Evolutionary conservation across 2,329 filamentous ascomycete species (phyloP).

Genomic region (Fusarium tupiense): DNA sequence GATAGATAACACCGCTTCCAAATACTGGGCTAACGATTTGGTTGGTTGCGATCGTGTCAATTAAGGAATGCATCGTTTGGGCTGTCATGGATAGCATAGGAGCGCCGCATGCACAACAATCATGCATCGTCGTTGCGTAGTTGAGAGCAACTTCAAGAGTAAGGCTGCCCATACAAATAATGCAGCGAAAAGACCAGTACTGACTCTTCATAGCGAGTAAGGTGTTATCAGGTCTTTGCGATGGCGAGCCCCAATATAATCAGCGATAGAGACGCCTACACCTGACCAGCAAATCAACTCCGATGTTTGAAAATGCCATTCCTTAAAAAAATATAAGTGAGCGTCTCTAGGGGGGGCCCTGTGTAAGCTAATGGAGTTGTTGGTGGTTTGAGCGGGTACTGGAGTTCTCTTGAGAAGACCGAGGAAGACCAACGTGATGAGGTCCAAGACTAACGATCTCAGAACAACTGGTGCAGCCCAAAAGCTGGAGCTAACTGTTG

Average conservation of each 20-base stretch:
- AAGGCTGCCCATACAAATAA: rapidly evolving
- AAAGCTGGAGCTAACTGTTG: no score
- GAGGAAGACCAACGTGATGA: rapidly evolving
- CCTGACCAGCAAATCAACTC: not conserved
- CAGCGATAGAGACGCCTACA: not conserved
- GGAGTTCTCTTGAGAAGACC: no score
- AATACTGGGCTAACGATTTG: rapidly evolving
- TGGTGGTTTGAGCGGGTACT: no score
- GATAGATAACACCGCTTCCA: not conserved
- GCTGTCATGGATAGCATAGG: not conserved
- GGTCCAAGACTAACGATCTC: no score
- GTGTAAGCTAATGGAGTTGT: not conserved
- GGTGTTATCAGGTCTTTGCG: not conserved
- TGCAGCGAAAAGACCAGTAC: not conserved
- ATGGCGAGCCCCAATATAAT: not conserved
- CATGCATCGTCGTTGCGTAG: not conserved
- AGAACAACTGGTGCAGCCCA: no score
- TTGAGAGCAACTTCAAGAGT: not conserved
- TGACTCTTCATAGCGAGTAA: not conserved
- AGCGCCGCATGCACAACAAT: not conserved
- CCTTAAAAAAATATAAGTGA: not conserved
- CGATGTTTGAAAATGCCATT: not conserved
- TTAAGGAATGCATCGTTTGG: no score
- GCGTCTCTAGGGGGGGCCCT: not conserved
- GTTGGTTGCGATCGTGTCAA: not conserved